Evolutionary conservation across 1,284 basidiomycete species (phyloP).

Genomic region (Pseudozyma hubeiensis): DNA sequence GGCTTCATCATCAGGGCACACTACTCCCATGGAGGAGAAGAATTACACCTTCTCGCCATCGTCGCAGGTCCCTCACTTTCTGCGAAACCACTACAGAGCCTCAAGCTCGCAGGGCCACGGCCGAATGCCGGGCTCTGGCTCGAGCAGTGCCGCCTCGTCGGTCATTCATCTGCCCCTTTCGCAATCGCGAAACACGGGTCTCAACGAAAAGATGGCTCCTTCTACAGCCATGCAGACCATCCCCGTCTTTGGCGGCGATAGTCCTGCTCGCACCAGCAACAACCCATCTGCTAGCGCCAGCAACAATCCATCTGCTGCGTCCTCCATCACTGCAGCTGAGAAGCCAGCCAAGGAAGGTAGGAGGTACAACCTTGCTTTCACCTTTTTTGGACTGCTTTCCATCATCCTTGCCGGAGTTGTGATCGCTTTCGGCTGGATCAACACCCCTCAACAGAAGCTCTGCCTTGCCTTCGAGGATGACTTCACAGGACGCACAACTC

Average conservation of each 20-base stretch:
- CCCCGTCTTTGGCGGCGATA: slow-evolving; percentile 11
- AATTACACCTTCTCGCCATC: slow-evolving; percentile 29
- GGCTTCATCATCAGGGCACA: slow-evolving; percentile 23
- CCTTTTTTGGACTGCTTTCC: slow-evolving; percentile 30
- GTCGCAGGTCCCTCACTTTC: slow-evolving; percentile 32
- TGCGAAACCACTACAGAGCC: slow-evolving; percentile 27
- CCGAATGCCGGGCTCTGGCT: slow-evolving; percentile 12
- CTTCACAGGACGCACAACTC: slow-evolving; percentile 17
- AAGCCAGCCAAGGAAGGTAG: slow-evolving; percentile 11
- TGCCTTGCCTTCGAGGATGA: slow-evolving; percentile 30
- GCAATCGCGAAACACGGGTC: slow-evolving; percentile 13
- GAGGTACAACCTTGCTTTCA: slow-evolving; percentile 34
- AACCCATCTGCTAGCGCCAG: not conserved
- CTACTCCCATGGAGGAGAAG: slow-evolving; percentile 27
- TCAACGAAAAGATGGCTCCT: slow-evolving; percentile 15
- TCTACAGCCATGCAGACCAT: slow-evolving; percentile 7
- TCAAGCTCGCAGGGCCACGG: slow-evolving; percentile 9
- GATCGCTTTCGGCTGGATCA: slow-evolving; percentile 39
- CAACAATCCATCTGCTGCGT: slow-evolving; percentile 5
- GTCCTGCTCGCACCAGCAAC: not conserved
- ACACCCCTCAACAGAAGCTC: slow-evolving; percentile 31
- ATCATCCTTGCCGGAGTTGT: slow-evolving; percentile 23
- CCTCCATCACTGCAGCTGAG: slow-evolving; percentile 14
- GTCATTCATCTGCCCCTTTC: slow-evolving; percentile 18
- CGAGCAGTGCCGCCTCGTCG: slow-evolving; percentile 27